Base-by-base conservation (phyloP, 495 filamentous ascomycete genomes). In the Penicillium parvum region DNA sequence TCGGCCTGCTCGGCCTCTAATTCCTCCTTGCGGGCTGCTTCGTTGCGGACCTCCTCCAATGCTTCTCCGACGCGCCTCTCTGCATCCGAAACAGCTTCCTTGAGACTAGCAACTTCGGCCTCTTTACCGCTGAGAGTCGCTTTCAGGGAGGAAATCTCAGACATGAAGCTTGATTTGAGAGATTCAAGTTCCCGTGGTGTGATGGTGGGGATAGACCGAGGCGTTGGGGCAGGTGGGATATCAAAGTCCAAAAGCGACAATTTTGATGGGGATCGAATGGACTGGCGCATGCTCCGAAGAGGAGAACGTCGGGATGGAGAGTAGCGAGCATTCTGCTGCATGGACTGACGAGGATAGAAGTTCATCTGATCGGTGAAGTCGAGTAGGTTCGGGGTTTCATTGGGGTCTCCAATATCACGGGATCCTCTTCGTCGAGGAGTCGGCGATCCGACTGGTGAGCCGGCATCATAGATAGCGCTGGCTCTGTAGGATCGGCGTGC, bases 181-280 rank as follows among this genome's bases (percentile, higher is more conserved):
- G 81, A 85, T 55, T 98, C 92, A 1, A 97, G 72, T 65, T 98
- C 92, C 19, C 92, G 83, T 1, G 90, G 85, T 3, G 94, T 95
- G 48, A 97, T 82, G 10, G 83, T 85, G 1, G 92, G 92, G 29
- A 97, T 80, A 29, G 86, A 94, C 41, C 91, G 84, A 12, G 92
- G 92, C 1, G 92, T 97, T 3, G 90, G 89, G 8, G 83, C 77
- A 3, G 88, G 86, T 7, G 89, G 88, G 11, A 96, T 84, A 49
- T 96, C 90, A 57, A 96, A 96, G 60, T 98, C 92, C 26, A 98
- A 77, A 7, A 97, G 75, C 49, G 64, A 69, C 11, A 60, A 49
- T 38, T 70, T 73, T 6, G 58, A 44, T 3, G 71, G 69, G 4
- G 65, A 63, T 6, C 61, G 54, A 32, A 57, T 60, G n/a, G 65